Base-by-base conservation (phyloP, 139 green algal genomes). In the Nannochloris sp. region DNA sequence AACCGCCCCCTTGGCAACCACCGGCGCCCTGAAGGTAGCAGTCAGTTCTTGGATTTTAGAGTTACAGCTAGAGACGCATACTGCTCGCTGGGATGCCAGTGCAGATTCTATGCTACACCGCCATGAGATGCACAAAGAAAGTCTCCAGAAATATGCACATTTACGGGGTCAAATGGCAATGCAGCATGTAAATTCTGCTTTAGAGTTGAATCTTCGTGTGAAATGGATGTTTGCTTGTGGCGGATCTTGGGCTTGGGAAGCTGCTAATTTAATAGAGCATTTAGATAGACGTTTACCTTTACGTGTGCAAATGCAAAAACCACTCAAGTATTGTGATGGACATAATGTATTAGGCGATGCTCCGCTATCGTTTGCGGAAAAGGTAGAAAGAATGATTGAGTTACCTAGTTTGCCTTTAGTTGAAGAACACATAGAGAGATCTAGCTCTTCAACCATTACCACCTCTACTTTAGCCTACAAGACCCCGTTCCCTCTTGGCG, bases 221-320 rank as follows among this genome's bases (percentile, higher is more conserved):
- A 63, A 63, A 13, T 63, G 56, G 56, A 63, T 63, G 56, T 46
- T 63, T 6, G 56, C 56, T 8, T 63, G 56, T 23, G 56, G 56
- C 27, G 56, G 56, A 10, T 42, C 25, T 10, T 63, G 56, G 56
- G 56, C 56, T 14, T 63, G 56, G 56, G 56, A 63, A 19, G 56
- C 56, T 13, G 56, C 56, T 14, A 63, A 63, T n/a, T 31, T 63
- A 37, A 37, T 63, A 13, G 56, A 63, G 19, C 23, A 63, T n/a
- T 19, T 63, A 23, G 56, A 63, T 9, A 36, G 56, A 19, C 33
- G 35, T 23, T 23, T 63, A 13, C 56, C 33, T 19, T 23, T 63
- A 3, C 56, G 56, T 9, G 56, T 36, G 6, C 56, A 63, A 46
- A 63, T 63, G 6, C 56, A 63, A 34, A 63, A 34, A 6, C 56